A percentile compares a stretch with the other conserved stretches of the same genome.
Evolutionary conservation across 2,329 filamentous ascomycete species (phyloP).

Genomic region (Colletotrichum zoysiae): DNA sequence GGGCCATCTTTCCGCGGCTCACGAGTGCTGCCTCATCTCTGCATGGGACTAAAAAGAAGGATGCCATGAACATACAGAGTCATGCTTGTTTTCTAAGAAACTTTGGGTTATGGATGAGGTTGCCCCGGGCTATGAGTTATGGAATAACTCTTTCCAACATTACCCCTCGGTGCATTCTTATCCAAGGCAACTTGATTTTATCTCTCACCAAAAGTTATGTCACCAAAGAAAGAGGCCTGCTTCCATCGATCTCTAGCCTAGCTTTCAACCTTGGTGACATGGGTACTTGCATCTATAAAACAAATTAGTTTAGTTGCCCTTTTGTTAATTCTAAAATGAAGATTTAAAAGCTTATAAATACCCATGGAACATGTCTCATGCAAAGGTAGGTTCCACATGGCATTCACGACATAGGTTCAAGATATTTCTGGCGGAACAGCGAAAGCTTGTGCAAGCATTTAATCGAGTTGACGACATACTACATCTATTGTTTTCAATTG

Average conservation of each 20-base stretch:
- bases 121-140: neutral
- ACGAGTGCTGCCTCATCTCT: neutral
- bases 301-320: neutral
- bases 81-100: neutral
- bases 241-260: neutral
- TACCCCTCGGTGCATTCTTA: neutral
- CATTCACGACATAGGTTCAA: neutral
- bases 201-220: slow-evolving; percentile 1
- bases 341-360: too few species aligned
- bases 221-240: neutral
- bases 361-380: too few species aligned
- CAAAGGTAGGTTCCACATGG: neutral
- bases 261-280: neutral
- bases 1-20: neutral
- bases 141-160: neutral
- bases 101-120: neutral
- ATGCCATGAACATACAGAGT: neutral
- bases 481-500: neutral
- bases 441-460: too few species aligned
- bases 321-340: neutral
- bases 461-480: neutral
- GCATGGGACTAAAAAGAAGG: neutral
- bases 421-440: neutral
- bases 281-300: neutral
- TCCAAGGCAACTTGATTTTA: neutral